Percentiles rank a stretch among this genome's conserved stretches.
Evolutionary conservation across 768 basidiomycete species (phyloP).

Genomic region (Artomyces pyxidatus): DNA sequence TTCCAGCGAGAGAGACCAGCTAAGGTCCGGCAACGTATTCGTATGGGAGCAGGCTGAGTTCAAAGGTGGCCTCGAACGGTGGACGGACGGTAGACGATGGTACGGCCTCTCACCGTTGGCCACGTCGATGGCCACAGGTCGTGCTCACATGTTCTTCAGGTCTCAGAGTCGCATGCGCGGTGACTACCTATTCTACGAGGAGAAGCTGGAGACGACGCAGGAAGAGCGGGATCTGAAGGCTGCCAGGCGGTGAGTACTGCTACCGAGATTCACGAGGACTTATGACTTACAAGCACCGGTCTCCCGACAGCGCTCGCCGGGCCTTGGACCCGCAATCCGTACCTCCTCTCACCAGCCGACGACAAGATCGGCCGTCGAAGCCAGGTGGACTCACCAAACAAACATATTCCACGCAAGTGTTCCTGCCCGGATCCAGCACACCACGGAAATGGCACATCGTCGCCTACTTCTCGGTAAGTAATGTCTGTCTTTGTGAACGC

Average conservation of each 20-base stretch:
- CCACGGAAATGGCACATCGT: slow-evolving; percentile 78
- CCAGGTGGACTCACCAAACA: slow-evolving; percentile 81
- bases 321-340: slow-evolving; percentile 54
- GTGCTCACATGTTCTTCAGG: too few species aligned
- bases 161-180: slow-evolving; percentile 81
- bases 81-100: slow-evolving; percentile 83
- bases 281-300: not conserved
- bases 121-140: too few species aligned
- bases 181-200: slow-evolving; percentile 78
- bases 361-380: slow-evolving; percentile 73
- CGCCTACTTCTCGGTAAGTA: slow-evolving; percentile 68
- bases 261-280: too few species aligned
- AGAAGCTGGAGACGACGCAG: slow-evolving; percentile 73
- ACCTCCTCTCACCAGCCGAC: slow-evolving; percentile 51
- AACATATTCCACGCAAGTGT: slow-evolving; percentile 72
- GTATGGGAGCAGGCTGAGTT: slow-evolving; percentile 82
- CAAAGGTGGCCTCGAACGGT: slow-evolving; percentile 54
- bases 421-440: slow-evolving; percentile 48
- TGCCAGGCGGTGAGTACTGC: slow-evolving; percentile 52
- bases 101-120: slow-evolving; percentile 23
- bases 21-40: slow-evolving; percentile 68
- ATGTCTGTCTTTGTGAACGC: slow-evolving; percentile 1
- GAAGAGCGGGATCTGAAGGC: slow-evolving; percentile 76
- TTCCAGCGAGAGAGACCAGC: slow-evolving; percentile 58
- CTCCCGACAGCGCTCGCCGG: slow-evolving; percentile 38